Evolutionary conservation across 768 basidiomycete species (phyloP), one percentile per base, ranked within the genome.

Genomic region (Trametes gibbosa): DNA sequence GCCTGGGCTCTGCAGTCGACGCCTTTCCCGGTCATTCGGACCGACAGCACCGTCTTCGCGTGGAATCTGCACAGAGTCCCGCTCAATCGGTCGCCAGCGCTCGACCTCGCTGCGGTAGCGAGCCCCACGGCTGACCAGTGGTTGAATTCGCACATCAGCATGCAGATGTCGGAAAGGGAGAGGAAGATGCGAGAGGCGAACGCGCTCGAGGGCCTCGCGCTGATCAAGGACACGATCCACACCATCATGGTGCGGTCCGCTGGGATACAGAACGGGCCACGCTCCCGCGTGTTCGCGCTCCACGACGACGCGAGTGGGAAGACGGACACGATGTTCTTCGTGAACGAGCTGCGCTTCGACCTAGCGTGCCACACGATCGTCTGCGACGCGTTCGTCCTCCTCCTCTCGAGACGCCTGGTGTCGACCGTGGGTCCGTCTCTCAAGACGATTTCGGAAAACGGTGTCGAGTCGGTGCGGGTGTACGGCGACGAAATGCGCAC

Each of bases 301-400:
- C 43, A 49, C 19, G 65, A 66, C 41, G 64, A 34, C 39, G 64
- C 40, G 19, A 61, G 43, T 23, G 59, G 50, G 60, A 53, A 24
- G 58, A 32, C 10, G 29, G 71, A 81, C 54, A 75, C 79, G 0
- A 23, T 84, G 23, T 66, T 86, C 45, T 77, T 85, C 62, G 64
- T 85, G 55, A 73, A 75, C 35, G 67, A 70, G 24, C 66, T 85
- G 42, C 74, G 79, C 7, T 71, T 80, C 34, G 84, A 86, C 62
- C 56, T 85, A 56, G 67, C 73, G 2, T 76, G 79, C 0, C 77
- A 81, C 61, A 83, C 83, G 0, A 47, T 85, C 3, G 67, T 85
- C 19, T 75, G 73, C 19, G 81, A 85, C 58, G 77, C 75, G 2
- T 84, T 73, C 64, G 73, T 81, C 7, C 68, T 80, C 2, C 77